These are phyloP conservation scores for Rossbeevera mucosa DNA, from an alignment of 768 basidiomycete species.

Conservation along the genomic window DNA sequence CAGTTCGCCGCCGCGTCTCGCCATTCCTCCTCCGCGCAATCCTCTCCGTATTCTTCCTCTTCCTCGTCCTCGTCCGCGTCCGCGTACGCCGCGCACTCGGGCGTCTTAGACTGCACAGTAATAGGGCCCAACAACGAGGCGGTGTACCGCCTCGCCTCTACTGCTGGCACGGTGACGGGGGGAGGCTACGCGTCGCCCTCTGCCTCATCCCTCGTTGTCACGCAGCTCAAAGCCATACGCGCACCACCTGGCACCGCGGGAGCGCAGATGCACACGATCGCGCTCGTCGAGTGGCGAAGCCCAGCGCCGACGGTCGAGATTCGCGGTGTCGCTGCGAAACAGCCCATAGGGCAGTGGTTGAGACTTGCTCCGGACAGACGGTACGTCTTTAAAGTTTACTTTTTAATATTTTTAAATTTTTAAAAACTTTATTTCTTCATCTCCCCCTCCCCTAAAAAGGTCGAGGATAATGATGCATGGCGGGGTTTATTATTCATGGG, in stretches of 20 bases:
- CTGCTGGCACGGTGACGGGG: neutral
- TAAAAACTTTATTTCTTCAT: no score
- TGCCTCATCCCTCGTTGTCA: neutral
- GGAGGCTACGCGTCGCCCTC: neutral
- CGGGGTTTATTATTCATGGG: constrained; percentile 51
- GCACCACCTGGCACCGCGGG: constrained; percentile 19
- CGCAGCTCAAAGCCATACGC: constrained; percentile 38
- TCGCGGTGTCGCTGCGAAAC: constrained; percentile 46
- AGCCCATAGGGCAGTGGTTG: constrained; percentile 51
- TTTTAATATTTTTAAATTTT: no score
- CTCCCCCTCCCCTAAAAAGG: no score
- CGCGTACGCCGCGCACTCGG: neutral
- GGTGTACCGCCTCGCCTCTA: constrained; percentile 38
- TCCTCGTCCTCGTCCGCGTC: neutral
- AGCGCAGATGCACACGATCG: constrained; percentile 34
- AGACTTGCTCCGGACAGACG: constrained; percentile 43
- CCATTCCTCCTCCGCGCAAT: neutral
- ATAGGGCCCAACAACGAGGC: constrained; percentile 47
- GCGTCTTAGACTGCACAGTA: constrained; percentile 34
- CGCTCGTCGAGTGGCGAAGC: constrained; percentile 54
- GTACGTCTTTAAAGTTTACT: constrained; percentile 25
- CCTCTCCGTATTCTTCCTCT: neutral
- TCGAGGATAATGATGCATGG: constrained; percentile 49
- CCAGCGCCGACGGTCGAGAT: constrained; percentile 48
- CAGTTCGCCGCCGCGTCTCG: constrained; percentile 21